Percentiles rank a stretch among this genome's conserved stretches.
These are phyloP conservation scores for Pseudomassariella vexata DNA, from an alignment of 2,329 filamentous ascomycete species.

Conservation along the genomic window DNA sequence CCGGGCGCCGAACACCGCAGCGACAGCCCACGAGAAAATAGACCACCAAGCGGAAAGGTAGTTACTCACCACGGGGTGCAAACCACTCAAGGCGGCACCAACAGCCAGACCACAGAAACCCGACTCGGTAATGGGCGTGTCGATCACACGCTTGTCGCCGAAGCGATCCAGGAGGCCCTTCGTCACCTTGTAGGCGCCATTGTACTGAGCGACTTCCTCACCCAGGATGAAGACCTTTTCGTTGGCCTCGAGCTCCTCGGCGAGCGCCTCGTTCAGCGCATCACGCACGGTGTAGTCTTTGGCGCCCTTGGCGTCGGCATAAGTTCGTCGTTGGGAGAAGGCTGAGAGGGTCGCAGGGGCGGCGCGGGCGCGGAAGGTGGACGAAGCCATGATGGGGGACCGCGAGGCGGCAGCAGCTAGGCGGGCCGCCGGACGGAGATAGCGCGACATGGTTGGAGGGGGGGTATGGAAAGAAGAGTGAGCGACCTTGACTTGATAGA, in stretches of 20 bases:
- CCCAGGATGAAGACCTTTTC: constrained; percentile 93
- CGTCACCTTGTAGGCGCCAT: constrained; percentile 99
- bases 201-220: constrained; percentile 99
- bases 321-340: constrained; percentile 45
- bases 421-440: constrained; percentile 45
- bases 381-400: constrained; percentile 25
- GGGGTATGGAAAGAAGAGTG: constrained; percentile 6
- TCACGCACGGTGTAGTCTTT: constrained; percentile 98
- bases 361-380: constrained; percentile 29
- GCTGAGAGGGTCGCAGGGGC: constrained; percentile 27
- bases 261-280: constrained; percentile 94
- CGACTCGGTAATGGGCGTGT: constrained; percentile 96
- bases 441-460: constrained; percentile 38
- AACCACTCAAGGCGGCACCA: constrained; percentile 87
- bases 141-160: constrained; percentile 94
- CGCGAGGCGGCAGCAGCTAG: constrained; percentile 38
- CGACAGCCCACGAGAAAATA: too few species aligned
- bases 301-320: constrained; percentile 46
- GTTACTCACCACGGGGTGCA: constrained; percentile 90
- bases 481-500: constrained; percentile 2
- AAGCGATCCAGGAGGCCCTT: constrained; percentile 96
- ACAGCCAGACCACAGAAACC: constrained; percentile 92
- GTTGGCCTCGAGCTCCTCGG: constrained; percentile 93
- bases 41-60: too few species aligned
- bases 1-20: too few species aligned